phyloP scores from a whole-genome alignment of 2,329 filamentous ascomycete species.

The Ophiostoma montium region DNA sequence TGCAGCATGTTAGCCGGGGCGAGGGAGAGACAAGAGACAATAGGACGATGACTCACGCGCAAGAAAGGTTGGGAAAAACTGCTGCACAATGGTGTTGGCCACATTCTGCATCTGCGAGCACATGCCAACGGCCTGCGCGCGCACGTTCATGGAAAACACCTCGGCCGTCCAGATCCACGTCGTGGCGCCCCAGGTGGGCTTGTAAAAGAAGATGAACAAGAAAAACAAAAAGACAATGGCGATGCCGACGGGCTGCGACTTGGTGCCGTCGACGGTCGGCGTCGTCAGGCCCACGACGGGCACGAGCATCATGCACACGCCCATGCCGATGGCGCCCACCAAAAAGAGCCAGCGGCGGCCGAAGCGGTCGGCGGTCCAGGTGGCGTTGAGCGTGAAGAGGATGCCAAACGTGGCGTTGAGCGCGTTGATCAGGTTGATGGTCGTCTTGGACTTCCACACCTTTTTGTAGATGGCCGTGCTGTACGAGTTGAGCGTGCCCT shows the following conservation, averaged over 20 bases:
- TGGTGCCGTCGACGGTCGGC: conserved; percentile 33
- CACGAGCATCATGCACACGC: conserved; percentile 54
- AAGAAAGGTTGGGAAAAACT: conserved; percentile 54
- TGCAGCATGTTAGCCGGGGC: background rate
- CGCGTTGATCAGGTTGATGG: conserved; percentile 60
- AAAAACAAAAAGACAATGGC: conserved; percentile 51
- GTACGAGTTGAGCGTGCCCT: conserved; percentile 60
- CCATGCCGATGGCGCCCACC: conserved; percentile 54
- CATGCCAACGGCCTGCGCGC: conserved; percentile 56
- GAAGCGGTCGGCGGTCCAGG: conserved; percentile 60
- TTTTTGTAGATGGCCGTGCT: conserved; percentile 62
- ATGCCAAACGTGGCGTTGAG: conserved; percentile 61
- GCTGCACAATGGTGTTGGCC: conserved; percentile 49
- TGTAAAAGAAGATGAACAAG: conserved; percentile 50
- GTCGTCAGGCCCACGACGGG: conserved; percentile 29
- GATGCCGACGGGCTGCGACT: conserved; percentile 44
- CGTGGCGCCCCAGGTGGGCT: conserved; percentile 51
- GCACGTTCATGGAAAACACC: conserved; percentile 56
- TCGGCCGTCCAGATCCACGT: conserved; percentile 56
- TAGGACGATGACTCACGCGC: background rate
- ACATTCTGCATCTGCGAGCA: conserved; percentile 43
- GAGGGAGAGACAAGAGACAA: background rate
- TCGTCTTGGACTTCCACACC: conserved; percentile 43
- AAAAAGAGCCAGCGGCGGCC: conserved; percentile 58
- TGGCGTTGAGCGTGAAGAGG: conserved; percentile 57